Base-by-base conservation (phyloP, 2,329 filamentous ascomycete genomes). In the Aspergillus quadricinctus region DNA sequence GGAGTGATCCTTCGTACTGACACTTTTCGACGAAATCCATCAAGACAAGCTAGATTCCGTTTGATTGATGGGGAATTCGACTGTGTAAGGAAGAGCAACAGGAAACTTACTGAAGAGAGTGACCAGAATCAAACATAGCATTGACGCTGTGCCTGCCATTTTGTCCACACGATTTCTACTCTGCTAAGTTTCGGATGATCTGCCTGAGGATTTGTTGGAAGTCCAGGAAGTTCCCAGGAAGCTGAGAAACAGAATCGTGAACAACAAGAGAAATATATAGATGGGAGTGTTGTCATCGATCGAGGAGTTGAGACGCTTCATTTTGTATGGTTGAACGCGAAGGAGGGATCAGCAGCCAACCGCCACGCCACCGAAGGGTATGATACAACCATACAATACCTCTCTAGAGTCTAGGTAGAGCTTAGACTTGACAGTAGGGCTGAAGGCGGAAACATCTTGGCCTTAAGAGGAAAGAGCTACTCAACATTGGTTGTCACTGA, bases 121-220 rank as follows among this genome's bases (percentile, higher is more conserved):
- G 63, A 79, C 69, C 23, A 81, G 62, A 45, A 81, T 72, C 55
- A 80, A 59, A 54, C 76, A 70, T 29, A 80, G 61, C 48, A 72
- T 73, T 19, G 76, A 75, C 50, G 63, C 65, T 11, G 66, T 59
- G 27, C 68, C 70, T n/a, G 67, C 66, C 68, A 72, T 72, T 48
- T 56, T 69, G 61, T 19, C 29, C 48, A 46, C 25, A 11, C 4
- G 23, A 45, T 17, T 4, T 19, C 19, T 40, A 40, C 31, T 37
- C 23, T 29, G 55, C 49, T 17, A 52, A 23, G 50, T 60, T 58
- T 23, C 49, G 8, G 10, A 35, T 23, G 40, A 29, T 28, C n/a
- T 31, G 41, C 45, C n/a, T 21, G 54, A 46, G 17, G 50, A 56
- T 53, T 63, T 60, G 35, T 57, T 61, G 41, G 62, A 41, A 40